Evolutionary conservation across 495 filamentous ascomycete genomes (phyloP), one percentile per base, ranked within the genome.

Genomic region (Podospora sp.): DNA sequence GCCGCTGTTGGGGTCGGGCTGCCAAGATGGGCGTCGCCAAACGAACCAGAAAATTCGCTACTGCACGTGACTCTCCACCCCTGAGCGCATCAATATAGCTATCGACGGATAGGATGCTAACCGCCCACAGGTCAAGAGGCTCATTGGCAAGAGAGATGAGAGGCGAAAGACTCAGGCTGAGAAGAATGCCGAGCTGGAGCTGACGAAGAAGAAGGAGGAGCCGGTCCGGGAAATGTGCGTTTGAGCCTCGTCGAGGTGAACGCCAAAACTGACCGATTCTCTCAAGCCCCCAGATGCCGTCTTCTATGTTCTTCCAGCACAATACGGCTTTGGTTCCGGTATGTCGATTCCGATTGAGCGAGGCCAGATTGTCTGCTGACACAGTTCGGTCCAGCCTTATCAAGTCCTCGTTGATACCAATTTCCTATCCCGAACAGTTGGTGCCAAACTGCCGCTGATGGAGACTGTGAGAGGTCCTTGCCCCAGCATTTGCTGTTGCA

Each of bases 291-390:
- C 90, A 94, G 78, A 88, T 91, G 62, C 90, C 94, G 7, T 93
- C 93, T 8, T 84, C 87, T 56, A 89, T 99, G 79, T 99, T 97
- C 88, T 97, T 97, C 81, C 86, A 92, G 70, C 92, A 94, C 82
- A 99, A 99, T 80, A 91, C 91, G 56, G 91, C 92, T 27, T 87
- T 99, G 60, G 86, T 90, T 22, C 95, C 95, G 1, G 71, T 75
- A 49, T 63, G 69, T 68, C 20, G 11, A 21, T 18, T 61, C 22
- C 20, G 16, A 18, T 4, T 24, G 8, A 33, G 0, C 22, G 3
- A 26, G 8, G 0, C 21, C 11, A 18, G 26, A 2, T 21, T 20
- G 20, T 9, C 24, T 65, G 60, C 66, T 74, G 46, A 74, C n/a
- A 26, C 16, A n/a, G 24, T 59, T 3, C 8, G 8, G 8, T 16